Percentiles rank a stretch among this genome's conserved stretches.
Conservation (phyloP, 179 eudicot genomes). For the Patellifolia procumbens region DNA sequence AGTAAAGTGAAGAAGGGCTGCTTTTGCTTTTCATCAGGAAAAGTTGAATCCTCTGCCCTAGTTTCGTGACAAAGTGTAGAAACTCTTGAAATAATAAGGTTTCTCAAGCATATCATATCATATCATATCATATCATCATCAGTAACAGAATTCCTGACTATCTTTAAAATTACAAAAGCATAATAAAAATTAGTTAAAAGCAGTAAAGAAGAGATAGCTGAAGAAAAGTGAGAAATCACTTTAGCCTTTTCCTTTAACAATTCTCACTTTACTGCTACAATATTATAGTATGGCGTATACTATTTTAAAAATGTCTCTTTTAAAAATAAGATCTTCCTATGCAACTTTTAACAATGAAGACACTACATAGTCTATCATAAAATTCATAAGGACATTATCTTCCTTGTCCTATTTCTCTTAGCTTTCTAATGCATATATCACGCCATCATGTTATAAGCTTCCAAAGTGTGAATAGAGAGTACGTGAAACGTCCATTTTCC, state of each 20-base stretch:
- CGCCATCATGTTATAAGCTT: slow-evolving; percentile 16
- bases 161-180: background rate
- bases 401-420: slow-evolving; percentile 7
- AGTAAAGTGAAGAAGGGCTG: background rate
- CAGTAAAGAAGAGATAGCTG: background rate
- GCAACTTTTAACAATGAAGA: slow-evolving; percentile 22
- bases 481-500: background rate
- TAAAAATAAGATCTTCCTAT: slow-evolving; percentile 13
- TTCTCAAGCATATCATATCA: background rate
- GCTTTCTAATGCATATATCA: slow-evolving; percentile 1
- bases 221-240: slow-evolving; percentile 1
- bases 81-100: background rate
- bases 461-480: slow-evolving; percentile 8
- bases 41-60: background rate
- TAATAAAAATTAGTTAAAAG: background rate
- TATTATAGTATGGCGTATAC: background rate
- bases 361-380: slow-evolving; percentile 16
- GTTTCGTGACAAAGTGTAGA: background rate
- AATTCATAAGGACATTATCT: slow-evolving; percentile 13
- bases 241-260: background rate
- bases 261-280: background rate
- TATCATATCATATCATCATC: too few relatives aligned
- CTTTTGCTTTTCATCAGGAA: background rate
- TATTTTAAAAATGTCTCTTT: background rate
- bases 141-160: background rate